These are phyloP conservation scores for Cunninghamia lanceolata DNA, from an alignment of 75 land plant genomes.

Conservation along the genomic window DNA sequence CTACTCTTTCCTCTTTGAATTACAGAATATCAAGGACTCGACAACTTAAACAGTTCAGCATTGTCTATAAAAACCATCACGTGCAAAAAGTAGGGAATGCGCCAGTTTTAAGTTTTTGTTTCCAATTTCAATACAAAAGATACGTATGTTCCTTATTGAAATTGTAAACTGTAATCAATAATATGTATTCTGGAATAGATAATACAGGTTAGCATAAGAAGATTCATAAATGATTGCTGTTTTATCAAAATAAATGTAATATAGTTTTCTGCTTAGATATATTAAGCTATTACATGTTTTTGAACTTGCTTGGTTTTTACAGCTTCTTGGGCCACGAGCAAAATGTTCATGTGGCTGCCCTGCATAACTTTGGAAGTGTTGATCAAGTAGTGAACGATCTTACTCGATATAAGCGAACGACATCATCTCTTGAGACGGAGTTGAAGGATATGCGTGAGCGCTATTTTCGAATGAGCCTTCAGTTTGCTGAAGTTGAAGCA, in stretches of 20 bases:
- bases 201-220: neutral
- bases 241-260: neutral
- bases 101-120: neutral
- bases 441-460: constrained; percentile 72
- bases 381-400: constrained; percentile 36
- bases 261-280: neutral
- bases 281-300: neutral
- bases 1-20: neutral
- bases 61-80: neutral
- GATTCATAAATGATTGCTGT: neutral
- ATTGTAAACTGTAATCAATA: neutral
- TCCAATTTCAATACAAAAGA: neutral
- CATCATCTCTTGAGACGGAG: constrained; percentile 61
- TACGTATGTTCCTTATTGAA: neutral
- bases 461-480: constrained; percentile 82
- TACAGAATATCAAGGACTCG: neutral
- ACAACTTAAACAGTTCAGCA: neutral
- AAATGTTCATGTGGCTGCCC: constrained; percentile 32
- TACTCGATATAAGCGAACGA: constrained; percentile 26
- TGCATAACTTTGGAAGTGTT: constrained; percentile 26
- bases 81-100: neutral
- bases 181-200: neutral
- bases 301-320: constrained; percentile 14
- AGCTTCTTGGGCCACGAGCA: constrained; percentile 45
- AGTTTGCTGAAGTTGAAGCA: constrained; percentile 85